Evolutionary conservation across 129 eudicot species (phyloP).

Genomic region (Escallonia herrerae): DNA sequence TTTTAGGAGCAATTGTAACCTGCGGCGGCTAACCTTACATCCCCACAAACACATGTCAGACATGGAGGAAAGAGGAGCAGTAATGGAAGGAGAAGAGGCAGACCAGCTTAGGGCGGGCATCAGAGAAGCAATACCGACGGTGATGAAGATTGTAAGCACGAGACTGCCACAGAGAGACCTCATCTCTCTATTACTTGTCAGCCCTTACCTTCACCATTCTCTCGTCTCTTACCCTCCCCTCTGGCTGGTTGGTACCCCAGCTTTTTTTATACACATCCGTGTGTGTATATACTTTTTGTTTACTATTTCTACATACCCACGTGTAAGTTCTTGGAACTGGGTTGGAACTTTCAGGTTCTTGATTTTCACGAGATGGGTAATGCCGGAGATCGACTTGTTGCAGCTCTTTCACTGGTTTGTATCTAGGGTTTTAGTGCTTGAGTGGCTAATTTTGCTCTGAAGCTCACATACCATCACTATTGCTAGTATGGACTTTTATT

Average conservation of each 20-base stretch:
- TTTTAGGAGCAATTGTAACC: too few species aligned
- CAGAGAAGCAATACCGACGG: conserved; percentile 63
- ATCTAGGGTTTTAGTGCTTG: neutral
- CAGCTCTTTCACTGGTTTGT: conserved; percentile 88
- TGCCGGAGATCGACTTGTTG: conserved; percentile 79
- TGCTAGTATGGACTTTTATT: too few species aligned
- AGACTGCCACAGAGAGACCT: conserved; percentile 68
- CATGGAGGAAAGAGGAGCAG: conserved; percentile 17
- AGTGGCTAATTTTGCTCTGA: too few species aligned
- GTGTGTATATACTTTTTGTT: neutral
- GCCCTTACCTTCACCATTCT: conserved; percentile 54
- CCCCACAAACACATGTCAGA: neutral
- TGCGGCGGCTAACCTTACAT: too few species aligned
- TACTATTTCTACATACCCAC: too few species aligned
- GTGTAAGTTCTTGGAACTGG: neutral
- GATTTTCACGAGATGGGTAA: conserved; percentile 75
- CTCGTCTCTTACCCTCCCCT: conserved; percentile 67
- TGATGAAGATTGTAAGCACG: conserved; percentile 62
- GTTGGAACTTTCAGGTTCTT: conserved; percentile 45
- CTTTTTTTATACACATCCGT: neutral
- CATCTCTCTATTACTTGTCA: conserved; percentile 58
- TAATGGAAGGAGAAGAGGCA: conserved; percentile 2
- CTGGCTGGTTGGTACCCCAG: conserved; percentile 53
- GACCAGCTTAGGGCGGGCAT: conserved; percentile 37
- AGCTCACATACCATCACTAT: too few species aligned